Conservation (phyloP, 495 filamentous ascomycete genomes). For the Neurospora hispaniola region DNA sequence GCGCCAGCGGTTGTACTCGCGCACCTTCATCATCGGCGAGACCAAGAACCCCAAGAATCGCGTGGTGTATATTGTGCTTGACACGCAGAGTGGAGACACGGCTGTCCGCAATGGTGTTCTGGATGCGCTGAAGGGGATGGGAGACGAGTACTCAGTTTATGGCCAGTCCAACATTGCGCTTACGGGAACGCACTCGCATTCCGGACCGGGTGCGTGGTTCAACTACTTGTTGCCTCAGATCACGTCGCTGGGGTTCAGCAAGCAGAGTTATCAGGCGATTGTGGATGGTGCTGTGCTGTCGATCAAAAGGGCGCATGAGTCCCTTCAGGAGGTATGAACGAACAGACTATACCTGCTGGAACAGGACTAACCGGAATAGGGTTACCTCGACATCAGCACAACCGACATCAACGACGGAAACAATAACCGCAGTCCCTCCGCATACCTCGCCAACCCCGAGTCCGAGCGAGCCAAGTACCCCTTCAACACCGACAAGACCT, state of each 20-base stretch:
- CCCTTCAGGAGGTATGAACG: constrained; percentile 48
- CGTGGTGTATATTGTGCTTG: constrained; percentile 79
- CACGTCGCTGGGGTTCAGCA: constrained; percentile 76
- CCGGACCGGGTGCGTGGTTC: constrained; percentile 86
- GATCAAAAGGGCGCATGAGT: constrained; percentile 74
- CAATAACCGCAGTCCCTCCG: constrained; percentile 75
- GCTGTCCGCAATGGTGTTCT: constrained; percentile 79
- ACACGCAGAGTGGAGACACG: constrained; percentile 78
- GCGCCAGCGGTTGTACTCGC: constrained; percentile 74
- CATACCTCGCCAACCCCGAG: constrained; percentile 81
- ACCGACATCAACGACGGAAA: constrained; percentile 55
- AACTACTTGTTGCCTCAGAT: constrained; percentile 95
- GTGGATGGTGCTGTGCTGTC: constrained; percentile 80
- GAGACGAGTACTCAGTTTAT: constrained; percentile 46
- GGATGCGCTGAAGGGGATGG: constrained; percentile 53
- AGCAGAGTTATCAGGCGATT: constrained; percentile 80
- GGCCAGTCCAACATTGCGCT: constrained; percentile 73
- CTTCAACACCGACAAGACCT: constrained; percentile 65
- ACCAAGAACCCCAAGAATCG: constrained; percentile 56
- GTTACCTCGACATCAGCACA: constrained; percentile 37
- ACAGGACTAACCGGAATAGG: constrained; percentile 15
- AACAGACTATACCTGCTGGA: neutral
- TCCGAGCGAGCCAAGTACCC: constrained; percentile 64
- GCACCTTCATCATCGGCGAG: constrained; percentile 82
- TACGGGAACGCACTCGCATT: constrained; percentile 87